Conservation (phyloP, 2,329 filamentous ascomycete species). For the Sarocladiaceae sp. region DNA sequence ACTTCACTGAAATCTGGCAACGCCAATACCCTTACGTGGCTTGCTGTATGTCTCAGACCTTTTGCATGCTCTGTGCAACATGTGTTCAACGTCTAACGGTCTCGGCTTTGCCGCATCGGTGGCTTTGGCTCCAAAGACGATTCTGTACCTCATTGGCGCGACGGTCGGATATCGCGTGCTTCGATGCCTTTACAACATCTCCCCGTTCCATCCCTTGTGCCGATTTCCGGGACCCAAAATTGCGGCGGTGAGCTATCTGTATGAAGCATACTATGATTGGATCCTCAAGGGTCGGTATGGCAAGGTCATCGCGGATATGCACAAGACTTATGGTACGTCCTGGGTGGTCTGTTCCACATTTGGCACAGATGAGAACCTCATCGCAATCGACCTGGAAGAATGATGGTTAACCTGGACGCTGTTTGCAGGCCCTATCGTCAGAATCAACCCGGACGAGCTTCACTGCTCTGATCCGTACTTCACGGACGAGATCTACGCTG, state of each 20-base stretch:
- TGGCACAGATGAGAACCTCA: background rate
- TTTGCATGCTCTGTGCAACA: no score
- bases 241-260: conserved; percentile 29
- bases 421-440: conserved; percentile 28
- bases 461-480: conserved; percentile 32
- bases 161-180: conserved; percentile 26
- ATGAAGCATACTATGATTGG: conserved; percentile 34
- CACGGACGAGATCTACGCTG: conserved; percentile 32
- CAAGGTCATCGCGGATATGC: conserved; percentile 28
- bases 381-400: background rate
- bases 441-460: conserved; percentile 35
- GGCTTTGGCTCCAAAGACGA: background rate
- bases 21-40: no score
- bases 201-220: conserved; percentile 32
- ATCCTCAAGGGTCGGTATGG: conserved; percentile 30
- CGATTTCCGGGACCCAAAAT: conserved; percentile 33
- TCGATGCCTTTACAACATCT: conserved; percentile 30
- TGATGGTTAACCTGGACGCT: background rate
- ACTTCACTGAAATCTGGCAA: no score
- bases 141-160: conserved; percentile 16
- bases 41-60: no score
- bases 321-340: conserved; percentile 31
- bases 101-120: background rate
- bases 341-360: background rate
- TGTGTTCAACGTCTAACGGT: background rate